Base-by-base conservation (phyloP, 2,329 filamentous ascomycete genomes). In the Periconia digitata region DNA sequence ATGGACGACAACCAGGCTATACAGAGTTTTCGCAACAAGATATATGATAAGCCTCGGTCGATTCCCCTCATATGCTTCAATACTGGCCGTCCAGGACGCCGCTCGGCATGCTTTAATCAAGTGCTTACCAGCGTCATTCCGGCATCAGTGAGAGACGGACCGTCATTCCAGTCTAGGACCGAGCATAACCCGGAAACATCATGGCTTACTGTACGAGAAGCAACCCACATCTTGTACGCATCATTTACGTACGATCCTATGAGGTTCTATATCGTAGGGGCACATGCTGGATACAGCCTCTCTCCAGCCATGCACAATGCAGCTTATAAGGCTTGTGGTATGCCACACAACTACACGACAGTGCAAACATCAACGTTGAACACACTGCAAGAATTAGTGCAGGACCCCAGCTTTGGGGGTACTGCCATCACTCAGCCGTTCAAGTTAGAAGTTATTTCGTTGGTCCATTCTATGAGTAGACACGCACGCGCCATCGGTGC, bases 261-360 rank as follows among this genome's bases (percentile, higher is more conserved):
- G 76, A 83, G 85, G 42, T 83, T 89, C 46, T 88, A 87, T 56
- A 85, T 91, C 27, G 82, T 90, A 43, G 88, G 88, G n/a, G 84
- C 82, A 46, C 85, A 85, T 46, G 83, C 88, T 8, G 81, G 79
- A 42, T 89, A 88, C 72, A 90, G 85, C 63, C 68, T 91, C 47
- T 90, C 87, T 0, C 87, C 88, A 1, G 84, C 85, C 6, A 91
- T 91, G 86, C 87, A 92, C 66, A 88, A 85, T 46, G 78, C 85
- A 6, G 87, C 87, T 0, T 83, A 88, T 49, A 75, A 78, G 44
- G 80, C 79, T 20, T 83, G 83, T 55, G 87, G 87, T 0, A 82
- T 91, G 64, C 84, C 83, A 0, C 87, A 91, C 57, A 69, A 77
- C 6, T 90, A 89, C 62, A 72, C 76, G n/a, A 82, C 83, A 1